Evolutionary conservation across 2,329 filamentous ascomycete genomes (phyloP), one percentile per base, ranked within the genome.

Genomic region (Cladophialophora chaetospira): DNA sequence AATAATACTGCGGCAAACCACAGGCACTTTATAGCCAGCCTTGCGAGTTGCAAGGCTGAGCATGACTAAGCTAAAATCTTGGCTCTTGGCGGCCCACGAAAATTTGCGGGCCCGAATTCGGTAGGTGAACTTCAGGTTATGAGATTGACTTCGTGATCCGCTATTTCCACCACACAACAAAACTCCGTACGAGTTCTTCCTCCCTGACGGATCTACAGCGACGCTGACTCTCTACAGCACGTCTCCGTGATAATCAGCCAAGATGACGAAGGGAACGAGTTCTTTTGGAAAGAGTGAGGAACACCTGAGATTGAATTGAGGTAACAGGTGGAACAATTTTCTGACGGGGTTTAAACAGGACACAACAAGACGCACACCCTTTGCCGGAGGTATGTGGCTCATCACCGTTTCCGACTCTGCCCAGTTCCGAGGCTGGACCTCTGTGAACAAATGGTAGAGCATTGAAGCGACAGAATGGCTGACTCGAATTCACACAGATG

Each of bases 351-450:
- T n/a, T 52, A 42, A 26, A 44, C 36, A 62, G 60, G 60, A 48
- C 91, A 95, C 85, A 96, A 93, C 87, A 96, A 96, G 88, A 91
- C 91, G 84, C 92, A 97, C 87, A 91, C 88, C 78, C 83, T 97
- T 80, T 97, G 92, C 89, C 88, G 92, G 86, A 92, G 92, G 82
- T 97, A 91, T 86, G 92, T 91, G 15, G 49, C 10, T n/a, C 10
- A 21, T 8, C 19, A 8, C 15, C 19, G 5, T 13, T 25, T 8
- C 13, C 25, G 5, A 25, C 5, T 19, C 36, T 31, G 4, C 9
- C 15, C 15, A n/a, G n/a, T n/a, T n/a, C n/a, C n/a, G n/a, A n/a
- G n/a, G n/a, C n/a, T n/a, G n/a, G n/a, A n/a, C n/a, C n/a, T n/a
- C n/a, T n/a, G n/a, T n/a, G n/a, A n/a, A n/a, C n/a, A n/a, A 13